Percentiles rank a stretch among this genome's conserved stretches.
Conservation (phyloP, 768 basidiomycete species). For the Tylopilus vinaceipallidus region DNA sequence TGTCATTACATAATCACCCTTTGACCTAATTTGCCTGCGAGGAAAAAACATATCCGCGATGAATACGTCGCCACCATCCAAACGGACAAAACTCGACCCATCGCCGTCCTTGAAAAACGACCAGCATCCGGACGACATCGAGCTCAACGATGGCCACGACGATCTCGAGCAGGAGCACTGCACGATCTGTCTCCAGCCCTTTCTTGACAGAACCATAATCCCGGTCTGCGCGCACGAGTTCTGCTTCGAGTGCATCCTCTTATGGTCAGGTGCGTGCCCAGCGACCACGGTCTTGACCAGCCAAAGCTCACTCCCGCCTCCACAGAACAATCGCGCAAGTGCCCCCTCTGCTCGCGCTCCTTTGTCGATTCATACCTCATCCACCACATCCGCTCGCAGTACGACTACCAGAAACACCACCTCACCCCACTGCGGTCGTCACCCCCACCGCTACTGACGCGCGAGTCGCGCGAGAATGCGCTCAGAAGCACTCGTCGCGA, state of each 20-base stretch:
- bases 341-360: conserved; percentile 69
- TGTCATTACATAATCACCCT: background rate
- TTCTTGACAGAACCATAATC: conserved; percentile 77
- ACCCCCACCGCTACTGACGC: conserved; percentile 36
- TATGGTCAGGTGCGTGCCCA: conserved; percentile 73
- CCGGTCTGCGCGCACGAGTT: conserved; percentile 90
- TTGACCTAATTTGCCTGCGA: no score
- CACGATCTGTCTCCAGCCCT: conserved; percentile 79
- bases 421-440: conserved; percentile 63
- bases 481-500: conserved; percentile 36
- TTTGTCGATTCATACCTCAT: conserved; percentile 72
- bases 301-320: background rate
- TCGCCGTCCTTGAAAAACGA: conserved; percentile 11
- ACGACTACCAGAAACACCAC: conserved; percentile 81
- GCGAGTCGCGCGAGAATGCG: conserved; percentile 26
- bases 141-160: background rate
- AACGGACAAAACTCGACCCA: conserved; percentile 38
- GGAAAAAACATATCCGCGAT: background rate
- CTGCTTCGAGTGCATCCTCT: conserved; percentile 85
- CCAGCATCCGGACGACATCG: background rate
- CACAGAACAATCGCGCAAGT: conserved; percentile 72
- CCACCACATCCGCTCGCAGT: conserved; percentile 72
- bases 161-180: conserved; percentile 47
- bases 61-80: conserved; percentile 25
- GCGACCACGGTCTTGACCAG: background rate